These are phyloP conservation scores for Neltuma alba DNA, from an alignment of 306 rosid species.

Conservation along the genomic window DNA sequence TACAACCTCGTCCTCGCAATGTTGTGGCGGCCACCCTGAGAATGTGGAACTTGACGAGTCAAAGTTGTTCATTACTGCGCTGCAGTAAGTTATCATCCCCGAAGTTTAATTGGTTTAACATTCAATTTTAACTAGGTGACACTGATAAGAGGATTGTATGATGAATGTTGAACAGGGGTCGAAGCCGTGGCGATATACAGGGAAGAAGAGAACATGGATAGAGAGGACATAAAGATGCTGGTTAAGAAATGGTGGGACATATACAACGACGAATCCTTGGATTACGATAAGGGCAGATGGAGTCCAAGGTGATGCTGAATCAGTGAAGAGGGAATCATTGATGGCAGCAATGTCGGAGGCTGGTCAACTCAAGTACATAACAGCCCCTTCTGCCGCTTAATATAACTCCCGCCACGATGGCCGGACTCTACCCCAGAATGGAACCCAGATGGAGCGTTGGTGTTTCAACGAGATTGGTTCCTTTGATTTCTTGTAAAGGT, in stretches of 20 bases:
- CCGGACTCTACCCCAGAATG: not conserved
- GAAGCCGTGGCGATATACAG: conserved; percentile 88
- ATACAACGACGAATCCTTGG: conserved; percentile 58
- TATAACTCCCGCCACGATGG: not conserved
- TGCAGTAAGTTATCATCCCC: conserved; percentile 37
- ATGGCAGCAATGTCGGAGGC: conserved; percentile 56
- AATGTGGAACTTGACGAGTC: conserved; percentile 55
- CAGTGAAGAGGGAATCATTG: conserved; percentile 47
- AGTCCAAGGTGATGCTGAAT: not conserved
- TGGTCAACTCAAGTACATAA: conserved; percentile 48
- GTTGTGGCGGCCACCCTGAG: conserved; percentile 87
- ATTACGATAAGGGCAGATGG: conserved; percentile 39
- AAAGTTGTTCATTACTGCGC: conserved; percentile 85
- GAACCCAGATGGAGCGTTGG: not conserved
- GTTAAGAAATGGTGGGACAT: conserved; percentile 82
- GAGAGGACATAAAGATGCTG: conserved; percentile 76
- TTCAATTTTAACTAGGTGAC: not conserved
- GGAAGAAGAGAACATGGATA: conserved; percentile 82
- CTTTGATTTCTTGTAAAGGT: not conserved
- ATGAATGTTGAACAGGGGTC: conserved; percentile 55
- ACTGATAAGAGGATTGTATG: not conserved
- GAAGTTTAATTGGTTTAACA: not conserved
- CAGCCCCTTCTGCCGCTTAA: conserved; percentile 81
- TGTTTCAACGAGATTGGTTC: not conserved
- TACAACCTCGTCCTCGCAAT: conserved; percentile 75